Percentiles rank a stretch among this genome's conserved stretches.
Evolutionary conservation across 768 basidiomycete genomes (phyloP).

Genomic region (Mycena galopus): DNA sequence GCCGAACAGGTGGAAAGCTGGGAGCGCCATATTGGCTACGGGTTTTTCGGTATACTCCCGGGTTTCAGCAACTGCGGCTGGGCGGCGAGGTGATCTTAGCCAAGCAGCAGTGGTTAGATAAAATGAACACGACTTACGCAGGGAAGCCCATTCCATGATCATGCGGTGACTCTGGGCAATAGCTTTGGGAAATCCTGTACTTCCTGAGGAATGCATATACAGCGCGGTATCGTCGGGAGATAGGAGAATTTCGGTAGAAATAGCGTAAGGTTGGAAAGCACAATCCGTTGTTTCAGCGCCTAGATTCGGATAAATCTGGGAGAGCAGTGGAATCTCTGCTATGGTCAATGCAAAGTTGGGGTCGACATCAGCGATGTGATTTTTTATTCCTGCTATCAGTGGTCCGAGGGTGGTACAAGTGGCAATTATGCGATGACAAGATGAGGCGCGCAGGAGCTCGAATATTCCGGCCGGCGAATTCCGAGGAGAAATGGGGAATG

Average conservation of each 20-base stretch:
- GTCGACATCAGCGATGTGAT: neutral
- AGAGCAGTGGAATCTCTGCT: neutral
- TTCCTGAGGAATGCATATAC: slow-evolving; percentile 56
- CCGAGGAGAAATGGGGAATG: neutral
- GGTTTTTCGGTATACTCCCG: slow-evolving; percentile 27
- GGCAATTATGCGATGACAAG: neutral
- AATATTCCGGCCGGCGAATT: neutral
- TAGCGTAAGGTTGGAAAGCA: neutral
- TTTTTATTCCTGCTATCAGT: neutral
- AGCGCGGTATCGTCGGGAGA: slow-evolving; percentile 36
- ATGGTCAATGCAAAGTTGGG: neutral
- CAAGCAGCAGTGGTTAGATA: neutral
- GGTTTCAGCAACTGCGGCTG: slow-evolving; percentile 28
- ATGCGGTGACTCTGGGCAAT: slow-evolving; percentile 45
- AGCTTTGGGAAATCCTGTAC: slow-evolving; percentile 55
- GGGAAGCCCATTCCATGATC: slow-evolving; percentile 40
- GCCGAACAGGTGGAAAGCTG: slow-evolving; percentile 50
- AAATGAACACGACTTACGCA: slow-evolving; percentile 40
- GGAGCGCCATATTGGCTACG: slow-evolving; percentile 45
- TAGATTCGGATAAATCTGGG: neutral
- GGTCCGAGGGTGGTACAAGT: neutral
- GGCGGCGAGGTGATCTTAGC: too few relatives aligned
- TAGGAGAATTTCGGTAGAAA: neutral
- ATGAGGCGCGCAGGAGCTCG: neutral
- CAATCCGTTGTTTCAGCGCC: neutral